Conservation (phyloP, 1,139 yeast genomes). For the Geotrichum klebahnii region DNA sequence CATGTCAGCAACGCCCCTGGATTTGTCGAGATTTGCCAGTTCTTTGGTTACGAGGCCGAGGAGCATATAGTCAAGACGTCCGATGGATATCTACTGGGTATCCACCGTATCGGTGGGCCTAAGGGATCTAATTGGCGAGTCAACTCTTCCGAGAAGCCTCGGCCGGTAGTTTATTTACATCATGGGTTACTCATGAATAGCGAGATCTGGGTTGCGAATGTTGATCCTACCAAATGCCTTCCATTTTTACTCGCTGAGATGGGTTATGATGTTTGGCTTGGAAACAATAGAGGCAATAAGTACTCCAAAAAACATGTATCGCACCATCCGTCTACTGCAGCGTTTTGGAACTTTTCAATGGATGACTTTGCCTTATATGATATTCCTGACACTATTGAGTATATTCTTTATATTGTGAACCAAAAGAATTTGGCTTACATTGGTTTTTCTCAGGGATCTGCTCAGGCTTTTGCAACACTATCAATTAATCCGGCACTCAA, state of each 20-base stretch:
- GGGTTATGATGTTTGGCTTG: slow-evolving; percentile 91
- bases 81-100: slow-evolving; percentile 53
- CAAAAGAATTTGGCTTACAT: slow-evolving; percentile 54
- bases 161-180: slow-evolving; percentile 69
- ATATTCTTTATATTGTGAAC: slow-evolving; percentile 50
- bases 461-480: slow-evolving; percentile 81
- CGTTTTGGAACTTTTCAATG: slow-evolving; percentile 79
- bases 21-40: slow-evolving; percentile 59
- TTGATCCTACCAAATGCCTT: slow-evolving; percentile 57
- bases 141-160: slow-evolving; percentile 21
- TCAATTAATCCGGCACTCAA: slow-evolving; percentile 69
- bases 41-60: slow-evolving; percentile 61
- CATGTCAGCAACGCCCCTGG: slow-evolving; percentile 40
- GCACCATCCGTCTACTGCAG: slow-evolving; percentile 44
- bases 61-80: slow-evolving; percentile 66
- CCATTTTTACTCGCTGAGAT: slow-evolving; percentile 73
- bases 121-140: slow-evolving; percentile 42
- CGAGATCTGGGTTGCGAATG: slow-evolving; percentile 74
- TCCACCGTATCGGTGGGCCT: slow-evolving; percentile 50
- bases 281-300: slow-evolving; percentile 86
- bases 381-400: slow-evolving; percentile 69
- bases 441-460: slow-evolving; percentile 90
- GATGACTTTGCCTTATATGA: slow-evolving; percentile 84
- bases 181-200: slow-evolving; percentile 90
- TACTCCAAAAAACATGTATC: slow-evolving; percentile 58